These are phyloP conservation scores for Dactylis glomerata DNA, from an alignment of 176 grass and related monocot species.

Conservation along the genomic window DNA sequence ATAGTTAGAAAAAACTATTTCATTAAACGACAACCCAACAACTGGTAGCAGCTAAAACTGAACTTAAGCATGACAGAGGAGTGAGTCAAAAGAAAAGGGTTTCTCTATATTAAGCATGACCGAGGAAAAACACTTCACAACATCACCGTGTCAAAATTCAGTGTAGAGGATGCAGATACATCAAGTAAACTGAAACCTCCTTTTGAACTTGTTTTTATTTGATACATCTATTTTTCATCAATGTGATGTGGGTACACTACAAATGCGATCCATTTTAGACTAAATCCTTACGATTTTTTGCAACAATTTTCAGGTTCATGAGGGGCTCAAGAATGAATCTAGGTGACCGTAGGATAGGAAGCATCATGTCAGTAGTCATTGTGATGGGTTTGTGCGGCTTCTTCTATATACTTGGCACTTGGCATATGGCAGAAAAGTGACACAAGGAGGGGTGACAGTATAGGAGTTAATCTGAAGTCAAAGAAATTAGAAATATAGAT, in stretches of 20 bases:
- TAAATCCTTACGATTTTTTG: not conserved
- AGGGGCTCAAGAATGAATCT: conserved; percentile 67
- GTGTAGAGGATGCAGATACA: not conserved
- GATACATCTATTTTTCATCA: no score
- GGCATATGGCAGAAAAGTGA: conserved; percentile 93
- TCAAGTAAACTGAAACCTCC: not conserved
- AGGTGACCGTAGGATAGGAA: conserved; percentile 38
- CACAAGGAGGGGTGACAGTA: conserved; percentile 70
- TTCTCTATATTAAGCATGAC: not conserved
- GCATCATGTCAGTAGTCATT: conserved; percentile 54
- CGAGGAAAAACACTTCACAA: not conserved
- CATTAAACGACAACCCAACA: no score
- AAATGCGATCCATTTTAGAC: conserved; percentile 14
- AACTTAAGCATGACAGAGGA: not conserved
- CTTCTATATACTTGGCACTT: conserved; percentile 76
- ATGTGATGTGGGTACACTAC: not conserved
- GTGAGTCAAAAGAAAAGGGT: not conserved
- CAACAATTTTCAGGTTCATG: conserved; percentile 60
- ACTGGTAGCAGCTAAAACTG: not conserved
- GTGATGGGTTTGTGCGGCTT: conserved; percentile 67
- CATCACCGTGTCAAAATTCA: not conserved
- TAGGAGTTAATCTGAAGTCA: no score
- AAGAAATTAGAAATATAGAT: no score
- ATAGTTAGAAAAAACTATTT: no score
- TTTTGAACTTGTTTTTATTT: no score